A percentile compares a stretch with the other conserved stretches of the same genome.
phyloP scores from a whole-genome alignment of 1,284 basidiomycete species.

The Moesziomyces sp. region DNA sequence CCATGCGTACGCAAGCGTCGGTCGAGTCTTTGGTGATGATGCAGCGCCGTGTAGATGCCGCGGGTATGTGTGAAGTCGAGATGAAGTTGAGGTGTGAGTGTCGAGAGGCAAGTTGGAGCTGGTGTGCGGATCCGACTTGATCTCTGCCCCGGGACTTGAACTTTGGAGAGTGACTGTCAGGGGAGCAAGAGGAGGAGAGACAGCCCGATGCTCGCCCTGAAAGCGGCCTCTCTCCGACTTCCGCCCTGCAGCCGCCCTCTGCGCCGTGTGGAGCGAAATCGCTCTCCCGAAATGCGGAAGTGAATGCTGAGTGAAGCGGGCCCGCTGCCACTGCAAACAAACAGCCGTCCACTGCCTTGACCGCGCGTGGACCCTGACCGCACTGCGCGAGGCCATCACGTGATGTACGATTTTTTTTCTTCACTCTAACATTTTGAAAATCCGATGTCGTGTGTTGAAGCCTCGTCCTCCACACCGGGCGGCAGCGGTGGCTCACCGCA shows the following conservation, averaged over 20 bases:
- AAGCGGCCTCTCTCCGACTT: conserved; percentile 10
- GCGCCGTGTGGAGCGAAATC: neutral
- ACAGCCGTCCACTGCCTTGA: neutral
- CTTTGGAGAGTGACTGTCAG: too few relatives aligned
- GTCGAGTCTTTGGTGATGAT: too few relatives aligned
- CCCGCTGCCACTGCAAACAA: conserved; percentile 4
- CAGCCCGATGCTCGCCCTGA: neutral
- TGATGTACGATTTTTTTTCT: neutral
- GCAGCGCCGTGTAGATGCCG: too few relatives aligned
- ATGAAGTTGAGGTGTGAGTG: too few relatives aligned
- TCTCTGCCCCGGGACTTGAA: too few relatives aligned
- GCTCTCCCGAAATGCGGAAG: neutral
- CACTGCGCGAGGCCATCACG: conserved; percentile 25
- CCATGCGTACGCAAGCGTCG: neutral
- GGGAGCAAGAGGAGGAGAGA: neutral
- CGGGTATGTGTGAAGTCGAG: too few relatives aligned
- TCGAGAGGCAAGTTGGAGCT: too few relatives aligned
- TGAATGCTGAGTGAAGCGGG: neutral
- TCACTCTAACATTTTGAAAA: conserved; percentile 9
- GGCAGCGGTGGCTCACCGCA: conserved; percentile 2
- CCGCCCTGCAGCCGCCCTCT: neutral
- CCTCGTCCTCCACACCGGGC: conserved; percentile 11
- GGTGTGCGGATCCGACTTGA: too few relatives aligned
- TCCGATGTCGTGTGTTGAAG: conserved; percentile 24
- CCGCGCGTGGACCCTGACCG: conserved; percentile 5